Conservation (phyloP, 1,284 basidiomycete species). For the Austroboletus novae-zelandiae region DNA sequence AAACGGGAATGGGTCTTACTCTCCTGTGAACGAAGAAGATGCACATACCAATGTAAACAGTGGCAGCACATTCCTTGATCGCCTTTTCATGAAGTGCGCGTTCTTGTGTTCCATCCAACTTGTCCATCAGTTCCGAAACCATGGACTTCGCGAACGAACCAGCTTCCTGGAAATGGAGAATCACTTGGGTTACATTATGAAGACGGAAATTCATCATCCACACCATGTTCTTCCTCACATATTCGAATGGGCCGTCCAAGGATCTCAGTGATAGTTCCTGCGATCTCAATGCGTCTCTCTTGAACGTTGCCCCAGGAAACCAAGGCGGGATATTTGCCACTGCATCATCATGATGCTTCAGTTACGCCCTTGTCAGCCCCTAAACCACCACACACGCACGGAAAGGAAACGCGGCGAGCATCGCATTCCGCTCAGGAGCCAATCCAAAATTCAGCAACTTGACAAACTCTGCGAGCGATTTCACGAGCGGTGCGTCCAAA, state of each 20-base stretch:
- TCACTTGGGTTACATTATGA: conserved; percentile 1
- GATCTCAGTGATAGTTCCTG: conserved; percentile 25
- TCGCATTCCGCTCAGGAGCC: conserved; percentile 29
- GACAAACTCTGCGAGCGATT: conserved; percentile 22
- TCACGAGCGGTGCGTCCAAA: conserved; percentile 29
- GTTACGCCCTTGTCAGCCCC: neutral
- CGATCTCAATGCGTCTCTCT: conserved; percentile 25
- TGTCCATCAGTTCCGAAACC: conserved; percentile 29
- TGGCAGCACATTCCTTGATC: conserved; percentile 32
- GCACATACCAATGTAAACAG: conserved; percentile 26
- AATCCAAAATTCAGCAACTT: conserved; percentile 24
- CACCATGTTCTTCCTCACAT: conserved; percentile 29
- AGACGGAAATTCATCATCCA: neutral
- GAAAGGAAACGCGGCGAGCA: conserved; percentile 32
- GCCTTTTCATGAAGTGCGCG: conserved; percentile 18
- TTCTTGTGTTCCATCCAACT: conserved; percentile 14
- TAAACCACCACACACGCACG: conserved; percentile 12
- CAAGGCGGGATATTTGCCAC: conserved; percentile 27
- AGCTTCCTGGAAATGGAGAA: conserved; percentile 12
- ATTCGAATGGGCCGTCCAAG: conserved; percentile 28
- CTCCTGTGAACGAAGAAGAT: neutral
- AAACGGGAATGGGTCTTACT: neutral
- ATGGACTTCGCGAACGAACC: conserved; percentile 31
- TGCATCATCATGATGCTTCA: conserved; percentile 8
- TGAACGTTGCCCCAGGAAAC: conserved; percentile 32